Evolutionary conservation across 805 yeast species (phyloP).

Genomic region (Myxozyma mucilagina): DNA sequence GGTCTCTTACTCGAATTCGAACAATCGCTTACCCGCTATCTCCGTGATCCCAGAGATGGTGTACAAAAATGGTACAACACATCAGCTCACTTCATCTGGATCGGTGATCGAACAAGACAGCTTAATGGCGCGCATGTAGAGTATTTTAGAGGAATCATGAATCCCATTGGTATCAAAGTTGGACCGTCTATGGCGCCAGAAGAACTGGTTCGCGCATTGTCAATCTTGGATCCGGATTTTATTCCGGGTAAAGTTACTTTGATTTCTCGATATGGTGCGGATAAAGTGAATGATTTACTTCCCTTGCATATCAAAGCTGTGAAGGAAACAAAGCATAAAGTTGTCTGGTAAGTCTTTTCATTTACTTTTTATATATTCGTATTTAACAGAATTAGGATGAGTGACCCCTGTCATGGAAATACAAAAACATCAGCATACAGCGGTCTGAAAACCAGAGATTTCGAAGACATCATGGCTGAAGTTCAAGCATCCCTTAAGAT

Average conservation of each 20-base stretch:
- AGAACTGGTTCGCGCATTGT: conserved; percentile 43
- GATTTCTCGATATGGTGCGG: conserved; percentile 47
- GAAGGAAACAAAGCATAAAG: conserved; percentile 42
- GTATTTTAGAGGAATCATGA: conserved; percentile 46
- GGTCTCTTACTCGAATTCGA: conserved; percentile 47
- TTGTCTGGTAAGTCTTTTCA: conserved; percentile 42
- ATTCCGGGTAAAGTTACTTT: conserved; percentile 46
- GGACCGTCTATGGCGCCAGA: conserved; percentile 46
- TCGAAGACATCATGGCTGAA: conserved; percentile 47
- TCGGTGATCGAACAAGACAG: conserved; percentile 49
- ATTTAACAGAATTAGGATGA: conserved; percentile 33
- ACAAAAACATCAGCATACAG: conserved; percentile 44
- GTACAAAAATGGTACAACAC: conserved; percentile 42
- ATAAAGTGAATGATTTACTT: conserved; percentile 40
- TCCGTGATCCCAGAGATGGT: conserved; percentile 33
- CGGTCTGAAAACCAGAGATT: conserved; percentile 46
- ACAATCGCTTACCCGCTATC: conserved; percentile 44
- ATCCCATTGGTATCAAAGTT: conserved; percentile 48
- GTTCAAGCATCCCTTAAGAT: conserved; percentile 42
- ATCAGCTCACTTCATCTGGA: conserved; percentile 48
- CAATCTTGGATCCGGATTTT: conserved; percentile 44
- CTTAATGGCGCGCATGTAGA: conserved; percentile 50
- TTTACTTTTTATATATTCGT: not conserved
- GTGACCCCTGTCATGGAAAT: conserved; percentile 50
- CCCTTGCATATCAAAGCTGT: conserved; percentile 47